Base-by-base conservation (phyloP, 2,329 filamentous ascomycete species). In the Aspergillus costaricaensis region DNA sequence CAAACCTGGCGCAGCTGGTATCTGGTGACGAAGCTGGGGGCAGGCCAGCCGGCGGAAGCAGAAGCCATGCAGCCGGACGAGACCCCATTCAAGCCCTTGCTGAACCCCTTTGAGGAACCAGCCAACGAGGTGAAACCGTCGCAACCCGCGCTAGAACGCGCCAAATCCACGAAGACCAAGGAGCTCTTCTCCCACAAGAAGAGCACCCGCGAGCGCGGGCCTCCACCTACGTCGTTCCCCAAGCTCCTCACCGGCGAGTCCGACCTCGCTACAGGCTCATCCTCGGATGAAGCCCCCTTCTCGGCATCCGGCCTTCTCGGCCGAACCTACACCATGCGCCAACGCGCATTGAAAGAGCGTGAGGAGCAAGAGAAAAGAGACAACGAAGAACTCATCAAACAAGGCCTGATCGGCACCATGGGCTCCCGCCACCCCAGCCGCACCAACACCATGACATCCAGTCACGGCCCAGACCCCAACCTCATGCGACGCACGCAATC, bases 1-100 rank as follows among this genome's bases (percentile, higher is more conserved):
- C 92, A 96, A 63, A 79, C 79, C 41, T 97, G 93, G 93, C 86
- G 94, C 60, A 96, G 91, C 74, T 96, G 92, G 92, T 96, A 96
- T 70, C 79, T 97, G 7, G 89, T 91, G 47, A 88, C 91, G 67
- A 87, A 87, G 62, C 84, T 89, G 71, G 86, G 87, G 17, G 83
- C 84, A 57, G 81, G 80, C n/a, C 72, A 80, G 62, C 78, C 77
- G 17, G 32, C 39, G 5, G 51, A 55, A 6, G 36, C 38, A 9
- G 55, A 57, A 5, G 67, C 74, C 41, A 64, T 39, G 54, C 17
- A 62, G 9, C 52, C 44, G 52, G 56, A 67, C 55, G 49, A 65
- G 63, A 14, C 54, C 51, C n/a, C 57, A 59, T 41, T n/a, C 54
- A 82, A 86, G 65, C 89, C 91, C 0, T 76, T 92, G 3, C 74